Evolutionary conservation across 352 stramenopile genomes (phyloP).

Genomic region (Globisporangium megalacanthum): DNA sequence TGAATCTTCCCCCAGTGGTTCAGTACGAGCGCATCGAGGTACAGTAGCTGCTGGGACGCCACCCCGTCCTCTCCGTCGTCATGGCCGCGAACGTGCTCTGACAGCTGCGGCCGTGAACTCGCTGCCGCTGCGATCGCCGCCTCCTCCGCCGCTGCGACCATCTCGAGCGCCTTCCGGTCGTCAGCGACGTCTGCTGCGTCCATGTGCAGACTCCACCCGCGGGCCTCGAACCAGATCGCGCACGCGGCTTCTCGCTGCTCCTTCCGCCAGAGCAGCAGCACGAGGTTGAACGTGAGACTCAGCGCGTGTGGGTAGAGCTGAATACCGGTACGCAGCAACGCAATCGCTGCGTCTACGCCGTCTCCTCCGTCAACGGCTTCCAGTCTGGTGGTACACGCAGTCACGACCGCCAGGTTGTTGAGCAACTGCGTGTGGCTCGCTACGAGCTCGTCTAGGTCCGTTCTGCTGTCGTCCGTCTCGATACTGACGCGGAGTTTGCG

Average conservation of each 20-base stretch:
- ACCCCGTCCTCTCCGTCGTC: constrained; percentile 19
- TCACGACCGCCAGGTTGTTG: constrained; percentile 68
- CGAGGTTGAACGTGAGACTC: constrained; percentile 63
- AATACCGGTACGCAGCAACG: constrained; percentile 35
- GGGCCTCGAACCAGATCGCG: constrained; percentile 62
- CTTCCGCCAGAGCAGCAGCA: constrained; percentile 66
- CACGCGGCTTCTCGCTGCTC: constrained; percentile 39
- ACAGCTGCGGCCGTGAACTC: constrained; percentile 14
- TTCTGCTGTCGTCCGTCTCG: neutral
- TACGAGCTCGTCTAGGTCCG: constrained; percentile 19
- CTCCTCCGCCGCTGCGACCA: constrained; percentile 17
- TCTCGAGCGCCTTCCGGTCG: constrained; percentile 14
- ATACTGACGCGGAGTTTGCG: neutral
- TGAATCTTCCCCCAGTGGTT: constrained; percentile 42
- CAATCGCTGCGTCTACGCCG: constrained; percentile 31
- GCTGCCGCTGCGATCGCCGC: constrained; percentile 17
- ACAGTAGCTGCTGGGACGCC: constrained; percentile 43
- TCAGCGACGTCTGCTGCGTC: constrained; percentile 19
- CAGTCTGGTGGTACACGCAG: constrained; percentile 22
- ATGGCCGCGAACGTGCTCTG: constrained; percentile 35
- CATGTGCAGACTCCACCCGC: constrained; percentile 41
- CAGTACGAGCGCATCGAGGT: constrained; percentile 54
- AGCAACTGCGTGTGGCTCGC: constrained; percentile 50
- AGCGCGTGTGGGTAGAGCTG: constrained; percentile 35
- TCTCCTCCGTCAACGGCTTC: constrained; percentile 4